phyloP scores from a whole-genome alignment of 768 basidiomycete genomes.

The Lepiota subincarnata region DNA sequence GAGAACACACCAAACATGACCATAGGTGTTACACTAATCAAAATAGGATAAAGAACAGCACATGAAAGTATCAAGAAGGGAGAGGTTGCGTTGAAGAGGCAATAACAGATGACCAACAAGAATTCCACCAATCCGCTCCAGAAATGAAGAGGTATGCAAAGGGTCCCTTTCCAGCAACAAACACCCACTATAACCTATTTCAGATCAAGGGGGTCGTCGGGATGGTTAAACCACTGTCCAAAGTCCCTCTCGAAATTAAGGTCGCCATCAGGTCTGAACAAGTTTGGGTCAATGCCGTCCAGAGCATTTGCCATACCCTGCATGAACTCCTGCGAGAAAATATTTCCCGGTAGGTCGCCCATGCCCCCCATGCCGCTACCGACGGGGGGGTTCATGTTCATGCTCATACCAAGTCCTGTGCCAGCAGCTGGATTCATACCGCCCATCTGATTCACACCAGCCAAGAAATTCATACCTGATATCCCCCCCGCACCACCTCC shows the following conservation, averaged over 20 bases:
- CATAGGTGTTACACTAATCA: conserved; percentile 12
- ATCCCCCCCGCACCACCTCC: background rate
- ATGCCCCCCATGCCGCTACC: conserved; percentile 9
- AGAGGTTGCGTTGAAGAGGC: conserved; percentile 3
- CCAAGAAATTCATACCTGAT: conserved; percentile 13
- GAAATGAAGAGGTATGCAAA: conserved; percentile 8
- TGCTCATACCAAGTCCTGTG: conserved; percentile 11
- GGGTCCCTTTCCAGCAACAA: conserved; percentile 1
- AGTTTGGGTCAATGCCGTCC: conserved; percentile 27
- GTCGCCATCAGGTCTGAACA: conserved; percentile 36
- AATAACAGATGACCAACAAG: background rate
- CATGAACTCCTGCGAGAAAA: conserved; percentile 13
- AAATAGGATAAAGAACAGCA: conserved; percentile 12
- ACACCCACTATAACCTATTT: conserved; percentile 21
- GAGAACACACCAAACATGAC: background rate
- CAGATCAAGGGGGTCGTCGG: conserved; percentile 41
- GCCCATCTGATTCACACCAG: conserved; percentile 12
- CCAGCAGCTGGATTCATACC: conserved; percentile 10
- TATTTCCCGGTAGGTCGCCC: conserved; percentile 1
- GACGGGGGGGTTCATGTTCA: conserved; percentile 9
- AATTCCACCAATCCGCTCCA: conserved; percentile 12
- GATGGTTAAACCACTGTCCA: conserved; percentile 67
- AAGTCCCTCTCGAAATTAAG: conserved; percentile 73
- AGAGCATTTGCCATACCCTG: conserved; percentile 14
- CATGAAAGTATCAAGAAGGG: conserved; percentile 9